phyloP scores from a whole-genome alignment of 2,329 filamentous ascomycete species.

The Cladosporium sp. region DNA sequence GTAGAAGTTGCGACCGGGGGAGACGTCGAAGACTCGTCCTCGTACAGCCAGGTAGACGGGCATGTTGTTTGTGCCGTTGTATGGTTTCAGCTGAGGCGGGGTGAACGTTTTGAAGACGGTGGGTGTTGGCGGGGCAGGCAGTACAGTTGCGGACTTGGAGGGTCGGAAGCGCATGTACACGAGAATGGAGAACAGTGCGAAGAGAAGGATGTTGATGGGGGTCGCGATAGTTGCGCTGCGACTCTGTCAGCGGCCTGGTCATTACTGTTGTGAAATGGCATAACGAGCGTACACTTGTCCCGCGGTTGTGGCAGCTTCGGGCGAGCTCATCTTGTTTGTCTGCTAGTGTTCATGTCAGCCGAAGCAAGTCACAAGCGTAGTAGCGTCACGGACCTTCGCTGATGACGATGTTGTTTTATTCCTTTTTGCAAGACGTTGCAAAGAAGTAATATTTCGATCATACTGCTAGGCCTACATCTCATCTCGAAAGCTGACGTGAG shows the following conservation, averaged over 20 bases:
- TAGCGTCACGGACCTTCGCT: neutral
- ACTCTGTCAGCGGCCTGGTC: neutral
- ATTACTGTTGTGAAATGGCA: neutral
- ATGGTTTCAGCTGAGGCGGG: slow-evolving; percentile 75
- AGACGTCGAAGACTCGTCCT: slow-evolving; percentile 87
- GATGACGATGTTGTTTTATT: neutral
- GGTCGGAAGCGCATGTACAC: slow-evolving; percentile 58
- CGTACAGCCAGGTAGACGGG: slow-evolving; percentile 90
- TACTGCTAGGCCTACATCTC: neutral
- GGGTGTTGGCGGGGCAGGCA: slow-evolving; percentile 59
- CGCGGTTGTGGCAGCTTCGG: slow-evolving; percentile 31
- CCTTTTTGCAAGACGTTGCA: neutral
- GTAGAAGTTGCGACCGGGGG: slow-evolving; percentile 85
- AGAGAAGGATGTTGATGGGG: slow-evolving; percentile 58
- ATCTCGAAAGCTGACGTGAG: slow-evolving; percentile 10
- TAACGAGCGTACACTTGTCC: slow-evolving; percentile 38
- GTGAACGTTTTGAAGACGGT: slow-evolving; percentile 86
- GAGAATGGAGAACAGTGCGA: slow-evolving; percentile 54
- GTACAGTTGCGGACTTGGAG: slow-evolving; percentile 37
- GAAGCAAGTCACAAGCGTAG: too few species aligned
- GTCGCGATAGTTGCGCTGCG: slow-evolving; percentile 52
- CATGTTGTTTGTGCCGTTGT: slow-evolving; percentile 68
- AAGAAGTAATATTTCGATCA: neutral
- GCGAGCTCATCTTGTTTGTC: slow-evolving; percentile 16
- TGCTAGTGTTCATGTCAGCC: neutral